Percentiles rank a stretch among this genome's conserved stretches.
These are phyloP conservation scores for Hippophae gyantsensis DNA, from an alignment of 306 rosid species.

Conservation along the genomic window DNA sequence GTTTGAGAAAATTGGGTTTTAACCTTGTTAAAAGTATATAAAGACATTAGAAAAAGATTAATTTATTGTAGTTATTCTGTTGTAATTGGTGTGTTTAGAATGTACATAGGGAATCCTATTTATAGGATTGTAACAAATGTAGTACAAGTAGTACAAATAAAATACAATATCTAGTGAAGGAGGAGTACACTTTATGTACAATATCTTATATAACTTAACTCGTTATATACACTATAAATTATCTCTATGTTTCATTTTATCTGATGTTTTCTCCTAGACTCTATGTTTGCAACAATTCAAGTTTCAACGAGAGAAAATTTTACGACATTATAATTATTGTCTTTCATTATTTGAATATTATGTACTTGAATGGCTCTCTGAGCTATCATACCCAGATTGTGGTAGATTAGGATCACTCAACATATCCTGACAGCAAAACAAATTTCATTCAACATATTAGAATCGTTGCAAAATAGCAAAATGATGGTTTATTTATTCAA, in stretches of 20 bases:
- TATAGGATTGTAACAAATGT: no score
- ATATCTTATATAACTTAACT: not conserved
- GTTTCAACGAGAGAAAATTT: not conserved
- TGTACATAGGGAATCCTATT: no score
- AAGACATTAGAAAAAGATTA: no score
- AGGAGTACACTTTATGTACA: no score
- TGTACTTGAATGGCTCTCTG: conserved; percentile 30
- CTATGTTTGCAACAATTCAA: not conserved
- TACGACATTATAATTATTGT: not conserved
- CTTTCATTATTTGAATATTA: conserved; percentile 9
- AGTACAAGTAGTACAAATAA: no score
- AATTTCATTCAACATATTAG: not conserved
- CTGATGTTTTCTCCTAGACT: not conserved
- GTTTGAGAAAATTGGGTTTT: no score
- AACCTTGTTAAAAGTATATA: no score
- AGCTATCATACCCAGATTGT: conserved; percentile 28
- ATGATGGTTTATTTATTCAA: not conserved
- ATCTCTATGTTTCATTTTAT: no score
- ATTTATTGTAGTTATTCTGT: no score
- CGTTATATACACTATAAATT: not conserved
- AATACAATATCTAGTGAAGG: no score
- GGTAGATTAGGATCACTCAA: conserved; percentile 22
- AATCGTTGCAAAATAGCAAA: not conserved
- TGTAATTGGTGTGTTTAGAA: no score
- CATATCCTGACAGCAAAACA: conserved; percentile 28